Percentiles rank a stretch among this genome's conserved stretches.
These are phyloP conservation scores for Emergomyces orientalis DNA, from an alignment of 2,329 filamentous ascomycete genomes.

Conservation along the genomic window DNA sequence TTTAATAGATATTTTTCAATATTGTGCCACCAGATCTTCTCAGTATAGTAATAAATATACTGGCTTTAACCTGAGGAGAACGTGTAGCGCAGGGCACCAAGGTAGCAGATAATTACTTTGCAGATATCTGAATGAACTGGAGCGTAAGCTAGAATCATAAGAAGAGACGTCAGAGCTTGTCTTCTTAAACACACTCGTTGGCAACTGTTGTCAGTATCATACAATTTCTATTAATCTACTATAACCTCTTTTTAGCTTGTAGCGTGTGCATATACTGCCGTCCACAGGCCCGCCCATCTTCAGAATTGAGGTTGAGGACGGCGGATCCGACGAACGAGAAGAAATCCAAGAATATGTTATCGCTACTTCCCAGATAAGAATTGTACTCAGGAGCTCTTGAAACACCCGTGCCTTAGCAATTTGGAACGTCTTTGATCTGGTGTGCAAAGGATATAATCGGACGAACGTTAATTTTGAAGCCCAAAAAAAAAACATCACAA, in stretches of 20 bases:
- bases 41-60: no score
- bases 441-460: background rate
- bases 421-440: background rate
- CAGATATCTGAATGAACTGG: background rate
- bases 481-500: background rate
- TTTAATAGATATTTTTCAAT: no score
- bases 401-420: background rate
- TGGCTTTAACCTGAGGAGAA: no score
- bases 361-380: background rate
- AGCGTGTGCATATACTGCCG: background rate
- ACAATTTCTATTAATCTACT: background rate
- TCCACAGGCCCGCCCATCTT: background rate
- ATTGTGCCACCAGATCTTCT: no score
- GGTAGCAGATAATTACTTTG: no score
- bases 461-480: background rate
- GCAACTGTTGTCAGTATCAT: background rate
- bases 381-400: background rate
- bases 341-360: background rate
- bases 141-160: background rate
- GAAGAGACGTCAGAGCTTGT: no score
- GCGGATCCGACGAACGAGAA: background rate
- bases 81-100: no score
- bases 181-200: no score
- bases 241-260: background rate
- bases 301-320: no score